These are phyloP conservation scores for Cicer chorassanicum DNA, from an alignment of 306 rosid species.

Conservation along the genomic window DNA sequence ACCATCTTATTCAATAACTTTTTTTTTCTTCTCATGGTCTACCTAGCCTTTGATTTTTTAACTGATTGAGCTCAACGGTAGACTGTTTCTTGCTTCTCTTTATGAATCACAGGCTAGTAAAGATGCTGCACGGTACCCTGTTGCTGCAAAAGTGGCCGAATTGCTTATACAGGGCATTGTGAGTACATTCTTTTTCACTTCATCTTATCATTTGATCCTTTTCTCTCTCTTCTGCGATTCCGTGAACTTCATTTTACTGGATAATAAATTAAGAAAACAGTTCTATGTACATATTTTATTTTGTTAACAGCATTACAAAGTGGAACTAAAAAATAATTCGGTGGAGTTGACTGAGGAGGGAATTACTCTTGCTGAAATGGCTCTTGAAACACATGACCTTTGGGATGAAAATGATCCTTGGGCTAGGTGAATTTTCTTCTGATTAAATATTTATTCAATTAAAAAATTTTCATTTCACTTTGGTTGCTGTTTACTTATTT, in stretches of 20 bases:
- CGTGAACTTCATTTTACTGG: slow-evolving; percentile 24
- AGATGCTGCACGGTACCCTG: slow-evolving; percentile 96
- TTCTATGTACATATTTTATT: slow-evolving; percentile 37
- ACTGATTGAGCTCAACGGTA: slow-evolving; percentile 26
- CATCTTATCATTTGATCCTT: slow-evolving; percentile 30
- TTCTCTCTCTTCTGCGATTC: slow-evolving; percentile 40
- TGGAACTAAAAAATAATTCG: slow-evolving; percentile 88
- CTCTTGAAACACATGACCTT: slow-evolving; percentile 91
- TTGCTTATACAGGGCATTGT: slow-evolving; percentile 76
- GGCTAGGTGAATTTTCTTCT: slow-evolving; percentile 73
- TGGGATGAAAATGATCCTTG: slow-evolving; percentile 99
- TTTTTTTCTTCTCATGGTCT: slow-evolving; percentile 14
- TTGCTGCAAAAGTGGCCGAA: slow-evolving; percentile 97
- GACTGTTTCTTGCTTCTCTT: slow-evolving; percentile 42
- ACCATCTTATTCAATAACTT: slow-evolving; percentile 13
- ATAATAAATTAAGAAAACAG: slow-evolving; percentile 39
- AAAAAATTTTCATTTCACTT: slow-evolving; percentile 30
- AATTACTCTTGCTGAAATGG: slow-evolving; percentile 91
- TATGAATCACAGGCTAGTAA: slow-evolving; percentile 75
- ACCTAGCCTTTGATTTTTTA: slow-evolving; percentile 8
- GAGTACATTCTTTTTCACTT: slow-evolving; percentile 52
- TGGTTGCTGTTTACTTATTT: slow-evolving; percentile 35
- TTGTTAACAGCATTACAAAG: slow-evolving; percentile 80
- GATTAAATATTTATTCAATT: slow-evolving; percentile 35
- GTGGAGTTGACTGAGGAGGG: slow-evolving; percentile 98